Evolutionary conservation across 1,284 basidiomycete genomes (phyloP).

Genomic region (Puccinia hordei): DNA sequence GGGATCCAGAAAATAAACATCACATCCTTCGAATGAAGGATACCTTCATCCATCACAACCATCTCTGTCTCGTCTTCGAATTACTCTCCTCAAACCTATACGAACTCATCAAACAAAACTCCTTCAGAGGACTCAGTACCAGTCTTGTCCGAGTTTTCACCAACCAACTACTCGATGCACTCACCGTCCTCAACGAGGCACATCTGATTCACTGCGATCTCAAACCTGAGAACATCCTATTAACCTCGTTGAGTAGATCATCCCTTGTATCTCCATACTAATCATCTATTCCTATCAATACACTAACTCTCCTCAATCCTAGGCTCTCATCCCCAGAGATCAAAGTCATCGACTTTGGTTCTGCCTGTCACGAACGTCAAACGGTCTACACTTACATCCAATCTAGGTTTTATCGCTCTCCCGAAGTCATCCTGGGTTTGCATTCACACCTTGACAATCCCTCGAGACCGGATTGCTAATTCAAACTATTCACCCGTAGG

Average conservation of each 20-base stretch:
- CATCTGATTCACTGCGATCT: conserved; percentile 96
- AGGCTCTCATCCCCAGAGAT: conserved; percentile 96
- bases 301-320: conserved; percentile 35
- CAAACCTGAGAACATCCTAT: conserved; percentile 92
- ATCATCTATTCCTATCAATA: neutral
- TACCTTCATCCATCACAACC: conserved; percentile 93
- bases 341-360: conserved; percentile 99
- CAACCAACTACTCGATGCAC: conserved; percentile 85
- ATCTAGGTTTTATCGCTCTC: conserved; percentile 96
- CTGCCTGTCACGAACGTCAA: conserved; percentile 95
- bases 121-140: conserved; percentile 94
- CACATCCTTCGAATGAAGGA: conserved; percentile 94
- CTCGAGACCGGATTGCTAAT: neutral
- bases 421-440: conserved; percentile 85
- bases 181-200: conserved; percentile 90
- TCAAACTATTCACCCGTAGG: conserved; percentile 1
- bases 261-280: conserved; percentile 41
- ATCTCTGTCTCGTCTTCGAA: conserved; percentile 97
- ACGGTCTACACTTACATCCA: conserved; percentile 99
- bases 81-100: conserved; percentile 95
- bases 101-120: conserved; percentile 99
- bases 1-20: conserved; percentile 90
- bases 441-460: neutral
- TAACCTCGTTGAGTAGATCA: conserved; percentile 75
- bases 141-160: conserved; percentile 98